Percentiles rank a stretch among this genome's conserved stretches.
Conservation (phyloP, 257 asterid species). For the Capsicum pubescens region DNA sequence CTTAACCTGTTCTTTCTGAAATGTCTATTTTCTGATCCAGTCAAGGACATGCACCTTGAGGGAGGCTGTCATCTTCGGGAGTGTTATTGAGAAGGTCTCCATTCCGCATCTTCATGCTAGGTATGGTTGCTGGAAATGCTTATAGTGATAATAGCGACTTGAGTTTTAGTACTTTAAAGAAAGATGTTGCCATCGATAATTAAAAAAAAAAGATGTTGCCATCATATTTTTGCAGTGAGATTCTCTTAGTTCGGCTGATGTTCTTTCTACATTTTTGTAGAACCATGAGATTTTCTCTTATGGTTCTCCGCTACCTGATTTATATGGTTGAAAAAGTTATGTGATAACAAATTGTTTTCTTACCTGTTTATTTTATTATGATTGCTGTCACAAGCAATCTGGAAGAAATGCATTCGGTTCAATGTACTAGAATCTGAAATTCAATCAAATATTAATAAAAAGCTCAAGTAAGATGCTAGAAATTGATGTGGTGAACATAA, state of each 20-base stretch:
- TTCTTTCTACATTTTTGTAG: neutral
- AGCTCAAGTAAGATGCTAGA: neutral
- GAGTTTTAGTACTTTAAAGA: neutral
- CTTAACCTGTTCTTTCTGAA: neutral
- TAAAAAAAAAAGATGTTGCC: neutral
- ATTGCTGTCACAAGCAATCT: neutral
- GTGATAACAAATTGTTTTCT: neutral
- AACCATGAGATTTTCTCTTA: neutral
- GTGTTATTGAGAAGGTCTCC: constrained; percentile 84
- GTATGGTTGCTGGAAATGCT: constrained; percentile 42
- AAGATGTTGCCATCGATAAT: neutral
- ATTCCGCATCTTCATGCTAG: constrained; percentile 94
- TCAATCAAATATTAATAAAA: neutral
- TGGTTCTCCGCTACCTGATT: constrained; percentile 8
- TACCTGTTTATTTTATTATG: constrained; percentile 16
- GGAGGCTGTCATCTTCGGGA: constrained; percentile 91
- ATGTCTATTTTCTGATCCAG: constrained; percentile 46
- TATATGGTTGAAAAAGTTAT: neutral
- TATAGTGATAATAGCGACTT: neutral
- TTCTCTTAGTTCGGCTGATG: constrained; percentile 4
- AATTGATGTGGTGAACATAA: neutral
- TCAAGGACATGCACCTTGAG: constrained; percentile 79
- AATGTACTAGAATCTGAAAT: neutral
- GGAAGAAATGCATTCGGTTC: neutral
- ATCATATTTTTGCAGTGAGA: neutral